Evolutionary conservation across 2,329 filamentous ascomycete species (phyloP).

Genomic region (Helminthosporium solani): DNA sequence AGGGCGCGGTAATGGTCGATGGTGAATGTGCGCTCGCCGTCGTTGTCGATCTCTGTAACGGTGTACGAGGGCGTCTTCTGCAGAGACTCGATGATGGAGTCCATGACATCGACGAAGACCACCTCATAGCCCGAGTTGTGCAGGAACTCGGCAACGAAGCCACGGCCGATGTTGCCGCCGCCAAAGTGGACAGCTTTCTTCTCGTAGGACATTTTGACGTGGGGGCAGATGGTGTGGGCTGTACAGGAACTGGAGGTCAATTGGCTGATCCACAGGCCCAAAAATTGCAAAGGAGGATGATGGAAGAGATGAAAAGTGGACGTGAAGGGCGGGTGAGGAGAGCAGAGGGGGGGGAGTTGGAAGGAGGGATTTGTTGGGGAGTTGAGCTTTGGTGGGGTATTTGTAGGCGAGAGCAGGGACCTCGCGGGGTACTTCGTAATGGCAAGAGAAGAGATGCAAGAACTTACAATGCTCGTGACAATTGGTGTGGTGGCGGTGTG

Average conservation of each 20-base stretch:
- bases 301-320: background rate
- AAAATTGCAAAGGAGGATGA: background rate
- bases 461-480: constrained; percentile 6
- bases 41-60: constrained; percentile 87
- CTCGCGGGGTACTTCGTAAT: constrained; percentile 2
- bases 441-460: constrained; percentile 1
- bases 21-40: constrained; percentile 75
- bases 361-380: too few species aligned
- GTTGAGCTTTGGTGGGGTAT: constrained; percentile 25
- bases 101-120: constrained; percentile 92
- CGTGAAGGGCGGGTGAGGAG: background rate
- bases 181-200: constrained; percentile 57
- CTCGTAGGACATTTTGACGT: constrained; percentile 36
- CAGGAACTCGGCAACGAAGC: constrained; percentile 63
- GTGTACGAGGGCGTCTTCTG: constrained; percentile 77
- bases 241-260: constrained; percentile 15
- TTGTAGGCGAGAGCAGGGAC: constrained; percentile 24
- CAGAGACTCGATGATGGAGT: constrained; percentile 75
- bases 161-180: constrained; percentile 56
- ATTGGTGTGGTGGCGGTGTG: constrained; percentile 21
- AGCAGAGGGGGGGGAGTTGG: background rate
- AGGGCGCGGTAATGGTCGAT: constrained; percentile 97
- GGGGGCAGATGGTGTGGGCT: constrained; percentile 9
- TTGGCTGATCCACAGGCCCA: constrained; percentile 8
- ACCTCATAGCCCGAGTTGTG: constrained; percentile 95